A percentile compares a stretch with the other conserved stretches of the same genome.
These are phyloP conservation scores for Liquidambar formosana DNA, from an alignment of 164 flowering plant genomes.

Conservation along the genomic window DNA sequence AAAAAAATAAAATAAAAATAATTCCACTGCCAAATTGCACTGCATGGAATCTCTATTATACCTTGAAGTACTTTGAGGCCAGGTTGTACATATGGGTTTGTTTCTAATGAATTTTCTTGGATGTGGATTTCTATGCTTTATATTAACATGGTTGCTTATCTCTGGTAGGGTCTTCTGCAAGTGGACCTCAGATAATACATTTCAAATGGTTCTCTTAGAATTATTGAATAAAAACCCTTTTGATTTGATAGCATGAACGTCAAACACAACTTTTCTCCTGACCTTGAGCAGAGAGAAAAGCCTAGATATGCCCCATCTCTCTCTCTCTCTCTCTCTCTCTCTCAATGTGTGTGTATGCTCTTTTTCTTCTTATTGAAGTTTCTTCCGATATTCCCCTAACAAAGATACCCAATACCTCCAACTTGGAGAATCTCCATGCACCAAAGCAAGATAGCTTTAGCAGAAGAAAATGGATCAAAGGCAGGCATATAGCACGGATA, in stretches of 20 bases:
- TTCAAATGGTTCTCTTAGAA: not conserved
- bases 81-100: conserved; percentile 12
- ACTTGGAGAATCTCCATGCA: conserved; percentile 49
- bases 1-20: too few relatives aligned
- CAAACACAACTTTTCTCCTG: conserved; percentile 17
- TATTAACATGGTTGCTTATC: not conserved
- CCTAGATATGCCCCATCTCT: conserved; percentile 26
- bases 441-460: conserved; percentile 36
- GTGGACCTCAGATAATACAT: conserved; percentile 13
- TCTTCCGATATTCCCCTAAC: conserved; percentile 32
- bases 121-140: conserved; percentile 13
- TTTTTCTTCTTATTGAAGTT: conserved; percentile 44
- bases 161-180: conserved; percentile 23
- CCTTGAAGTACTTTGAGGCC: conserved; percentile 2
- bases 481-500: conserved; percentile 28
- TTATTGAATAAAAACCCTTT: conserved; percentile 3
- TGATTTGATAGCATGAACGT: conserved; percentile 23
- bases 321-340: conserved; percentile 16
- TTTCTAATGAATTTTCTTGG: conserved; percentile 5
- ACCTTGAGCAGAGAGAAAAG: conserved; percentile 25
- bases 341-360: conserved; percentile 1
- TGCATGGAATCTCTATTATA: conserved; percentile 15
- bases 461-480: conserved; percentile 31
- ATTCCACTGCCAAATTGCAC: conserved; percentile 4
- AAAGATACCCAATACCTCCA: conserved; percentile 39